These are phyloP conservation scores for Brassica nigra DNA, from an alignment of 345 rosid species.

Conservation along the genomic window DNA sequence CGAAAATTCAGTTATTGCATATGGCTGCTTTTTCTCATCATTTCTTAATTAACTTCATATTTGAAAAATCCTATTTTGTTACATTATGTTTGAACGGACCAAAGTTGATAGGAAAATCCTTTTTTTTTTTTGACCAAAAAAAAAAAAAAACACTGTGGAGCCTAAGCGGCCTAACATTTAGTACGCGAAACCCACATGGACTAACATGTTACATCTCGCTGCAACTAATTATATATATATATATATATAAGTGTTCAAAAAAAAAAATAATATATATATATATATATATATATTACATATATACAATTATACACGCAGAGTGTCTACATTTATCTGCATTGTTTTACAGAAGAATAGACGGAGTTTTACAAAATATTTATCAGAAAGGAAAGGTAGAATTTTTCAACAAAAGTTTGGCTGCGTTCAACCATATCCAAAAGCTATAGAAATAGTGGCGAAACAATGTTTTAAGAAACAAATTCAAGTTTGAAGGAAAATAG, in stretches of 20 bases:
- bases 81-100: slow-evolving; percentile 21
- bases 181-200: neutral
- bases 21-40: slow-evolving; percentile 19
- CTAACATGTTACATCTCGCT: neutral
- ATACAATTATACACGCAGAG: neutral
- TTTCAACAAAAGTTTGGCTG: neutral
- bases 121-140: no score
- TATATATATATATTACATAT: neutral
- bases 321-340: neutral
- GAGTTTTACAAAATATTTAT: neutral
- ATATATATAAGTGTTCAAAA: no score
- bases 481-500: neutral
- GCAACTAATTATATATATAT: neutral
- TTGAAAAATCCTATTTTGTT: neutral
- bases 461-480: neutral
- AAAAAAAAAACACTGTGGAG: slow-evolving; percentile 1
- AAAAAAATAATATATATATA: neutral
- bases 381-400: neutral
- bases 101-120: slow-evolving; percentile 13
- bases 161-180: neutral
- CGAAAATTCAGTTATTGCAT: slow-evolving; percentile 16
- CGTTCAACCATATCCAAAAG: neutral
- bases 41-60: neutral
- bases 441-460: neutral
- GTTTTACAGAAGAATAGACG: neutral